Conservation (phyloP, 202 grass and related monocot species). For the Brachypodium distachyon region DNA sequence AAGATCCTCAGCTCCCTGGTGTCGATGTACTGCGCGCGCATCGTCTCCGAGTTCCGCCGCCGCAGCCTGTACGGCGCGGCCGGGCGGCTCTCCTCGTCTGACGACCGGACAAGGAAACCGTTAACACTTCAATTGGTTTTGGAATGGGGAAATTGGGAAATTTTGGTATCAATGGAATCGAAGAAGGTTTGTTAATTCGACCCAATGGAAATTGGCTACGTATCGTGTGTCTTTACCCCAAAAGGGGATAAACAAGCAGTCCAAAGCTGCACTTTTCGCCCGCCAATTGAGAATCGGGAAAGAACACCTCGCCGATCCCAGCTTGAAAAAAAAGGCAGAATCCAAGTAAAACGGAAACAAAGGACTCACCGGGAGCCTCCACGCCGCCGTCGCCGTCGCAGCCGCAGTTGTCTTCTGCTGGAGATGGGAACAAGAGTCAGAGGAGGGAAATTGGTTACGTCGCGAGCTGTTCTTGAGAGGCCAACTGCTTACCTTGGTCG, state of each 20-base stretch:
- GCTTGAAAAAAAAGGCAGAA: neutral
- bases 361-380: slow-evolving; percentile 7
- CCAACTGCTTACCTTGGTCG: slow-evolving; percentile 15
- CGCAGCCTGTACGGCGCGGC: slow-evolving; percentile 50
- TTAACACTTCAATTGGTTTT: too few relatives aligned
- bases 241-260: neutral
- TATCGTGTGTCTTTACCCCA: neutral
- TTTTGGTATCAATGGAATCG: too few relatives aligned
- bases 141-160: too few relatives aligned
- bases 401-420: slow-evolving; percentile 46
- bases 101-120: too few relatives aligned
- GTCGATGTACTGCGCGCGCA: slow-evolving; percentile 86
- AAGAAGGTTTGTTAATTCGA: too few relatives aligned
- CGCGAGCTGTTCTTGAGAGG: too few relatives aligned
- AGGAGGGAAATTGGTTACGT: too few relatives aligned
- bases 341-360: neutral
- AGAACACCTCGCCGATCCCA: neutral
- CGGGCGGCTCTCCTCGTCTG: slow-evolving; percentile 24
- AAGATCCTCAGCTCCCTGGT: slow-evolving; percentile 82
- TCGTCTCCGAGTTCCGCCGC: slow-evolving; percentile 80
- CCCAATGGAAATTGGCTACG: too few relatives aligned
- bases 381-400: neutral
- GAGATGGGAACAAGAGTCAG: neutral
- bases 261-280: slow-evolving; percentile 4
- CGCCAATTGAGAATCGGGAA: neutral